Percentiles rank a stretch among this genome's conserved stretches.
Evolutionary conservation across 2,329 filamentous ascomycete species (phyloP).

Genomic region (Aspergillus sp.): DNA sequence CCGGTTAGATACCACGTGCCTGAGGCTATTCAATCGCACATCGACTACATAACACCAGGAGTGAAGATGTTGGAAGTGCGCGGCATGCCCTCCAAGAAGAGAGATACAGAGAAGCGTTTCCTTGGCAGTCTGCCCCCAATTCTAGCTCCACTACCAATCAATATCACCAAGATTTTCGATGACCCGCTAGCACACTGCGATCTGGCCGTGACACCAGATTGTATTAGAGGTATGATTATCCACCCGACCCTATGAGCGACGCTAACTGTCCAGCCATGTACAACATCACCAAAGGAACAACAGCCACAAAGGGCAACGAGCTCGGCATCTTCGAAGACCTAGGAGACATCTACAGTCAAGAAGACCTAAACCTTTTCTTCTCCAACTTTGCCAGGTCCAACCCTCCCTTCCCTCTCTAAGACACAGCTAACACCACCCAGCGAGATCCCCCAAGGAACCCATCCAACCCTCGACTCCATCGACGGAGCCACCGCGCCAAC

Average conservation of each 20-base stretch:
- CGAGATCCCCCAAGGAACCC: slow-evolving; percentile 42
- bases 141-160: slow-evolving; percentile 25
- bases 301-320: slow-evolving; percentile 46
- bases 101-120: slow-evolving; percentile 24
- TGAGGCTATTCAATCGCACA: slow-evolving; percentile 47
- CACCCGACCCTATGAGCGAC: neutral
- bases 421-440: slow-evolving; percentile 21
- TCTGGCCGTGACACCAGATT: slow-evolving; percentile 42
- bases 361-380: slow-evolving; percentile 49
- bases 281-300: slow-evolving; percentile 43
- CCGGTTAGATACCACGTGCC: slow-evolving; percentile 51
- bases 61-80: slow-evolving; percentile 36
- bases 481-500: slow-evolving; percentile 43
- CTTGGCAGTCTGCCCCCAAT: slow-evolving; percentile 27
- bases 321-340: slow-evolving; percentile 49
- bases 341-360: slow-evolving; percentile 49
- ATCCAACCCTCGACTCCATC: slow-evolving; percentile 41
- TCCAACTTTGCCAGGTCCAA: slow-evolving; percentile 33
- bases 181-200: slow-evolving; percentile 29
- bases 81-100: slow-evolving; percentile 14
- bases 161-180: slow-evolving; percentile 17
- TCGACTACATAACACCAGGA: slow-evolving; percentile 59
- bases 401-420: neutral
- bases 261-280: slow-evolving; percentile 40
- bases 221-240: slow-evolving; percentile 36